Percentiles rank a stretch among this genome's conserved stretches.
These are phyloP conservation scores for Euryodendron excelsum DNA, from an alignment of 148 eudicot genomes.

Conservation along the genomic window DNA sequence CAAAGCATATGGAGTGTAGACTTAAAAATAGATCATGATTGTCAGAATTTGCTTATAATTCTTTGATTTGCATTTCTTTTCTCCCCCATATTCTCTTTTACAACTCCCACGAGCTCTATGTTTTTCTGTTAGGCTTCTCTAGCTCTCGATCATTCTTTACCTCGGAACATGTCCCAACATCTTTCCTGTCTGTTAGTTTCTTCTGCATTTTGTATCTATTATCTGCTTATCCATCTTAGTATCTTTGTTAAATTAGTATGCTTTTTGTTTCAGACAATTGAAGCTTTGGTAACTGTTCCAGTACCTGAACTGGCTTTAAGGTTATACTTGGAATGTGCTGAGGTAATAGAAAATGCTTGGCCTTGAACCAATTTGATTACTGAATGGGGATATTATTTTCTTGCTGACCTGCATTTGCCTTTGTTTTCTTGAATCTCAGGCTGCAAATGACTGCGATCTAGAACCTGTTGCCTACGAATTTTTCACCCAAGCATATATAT, in stretches of 20 bases:
- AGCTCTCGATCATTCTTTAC: background rate
- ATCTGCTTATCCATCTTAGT: background rate
- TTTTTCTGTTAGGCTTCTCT: background rate
- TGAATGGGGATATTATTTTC: constrained; percentile 9
- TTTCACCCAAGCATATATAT: constrained; percentile 95
- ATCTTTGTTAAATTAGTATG: background rate
- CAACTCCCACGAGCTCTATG: background rate
- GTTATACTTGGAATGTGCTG: constrained; percentile 90
- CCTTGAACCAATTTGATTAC: constrained; percentile 2
- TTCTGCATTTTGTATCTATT: background rate
- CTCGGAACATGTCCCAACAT: background rate
- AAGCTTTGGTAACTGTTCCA: constrained; percentile 72
- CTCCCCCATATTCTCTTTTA: background rate
- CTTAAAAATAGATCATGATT: background rate
- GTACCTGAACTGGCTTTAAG: constrained; percentile 87
- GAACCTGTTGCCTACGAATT: constrained; percentile 98
- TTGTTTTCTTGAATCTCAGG: constrained; percentile 43
- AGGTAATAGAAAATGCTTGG: constrained; percentile 45
- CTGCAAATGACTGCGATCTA: constrained; percentile 88
- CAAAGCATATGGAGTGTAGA: background rate
- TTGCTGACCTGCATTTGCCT: constrained; percentile 18
- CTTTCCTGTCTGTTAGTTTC: background rate
- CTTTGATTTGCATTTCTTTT: background rate
- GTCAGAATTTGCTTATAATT: background rate
- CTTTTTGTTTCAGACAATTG: constrained; percentile 65